These are phyloP conservation scores for Podospora pseudocomata DNA, from an alignment of 495 filamentous ascomycete genomes.

Conservation along the genomic window DNA sequence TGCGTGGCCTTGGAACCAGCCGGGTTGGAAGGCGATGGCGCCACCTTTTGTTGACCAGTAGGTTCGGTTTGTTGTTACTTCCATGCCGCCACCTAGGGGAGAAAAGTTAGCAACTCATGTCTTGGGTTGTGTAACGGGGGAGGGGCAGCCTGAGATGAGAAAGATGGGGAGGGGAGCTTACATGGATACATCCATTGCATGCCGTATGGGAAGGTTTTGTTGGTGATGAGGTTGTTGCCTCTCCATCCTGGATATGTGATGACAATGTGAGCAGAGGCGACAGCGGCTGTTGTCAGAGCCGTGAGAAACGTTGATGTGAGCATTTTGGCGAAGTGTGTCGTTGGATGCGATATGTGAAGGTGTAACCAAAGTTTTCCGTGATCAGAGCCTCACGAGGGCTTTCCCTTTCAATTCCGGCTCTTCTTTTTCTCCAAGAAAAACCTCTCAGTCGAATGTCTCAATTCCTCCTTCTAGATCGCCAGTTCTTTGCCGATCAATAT, in stretches of 20 bases:
- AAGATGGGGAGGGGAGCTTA: slow-evolving; percentile 45
- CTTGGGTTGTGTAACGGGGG: background rate
- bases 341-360: slow-evolving; percentile 7
- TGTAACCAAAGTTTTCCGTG: background rate
- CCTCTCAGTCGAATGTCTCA: slow-evolving; percentile 1
- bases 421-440: background rate
- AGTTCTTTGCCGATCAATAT: slow-evolving; percentile 21
- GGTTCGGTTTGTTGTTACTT: slow-evolving; percentile 75
- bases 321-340: slow-evolving; percentile 31
- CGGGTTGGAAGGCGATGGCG: slow-evolving; percentile 78
- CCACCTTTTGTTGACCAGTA: slow-evolving; percentile 88
- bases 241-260: slow-evolving; percentile 92
- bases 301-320: slow-evolving; percentile 49
- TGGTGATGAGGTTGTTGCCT: slow-evolving; percentile 86
- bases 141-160: background rate
- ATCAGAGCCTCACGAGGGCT: slow-evolving; percentile 4
- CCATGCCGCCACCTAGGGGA: slow-evolving; percentile 75
- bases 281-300: slow-evolving; percentile 41
- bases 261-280: slow-evolving; percentile 75
- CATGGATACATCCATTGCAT: slow-evolving; percentile 99
- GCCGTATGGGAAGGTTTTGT: slow-evolving; percentile 78
- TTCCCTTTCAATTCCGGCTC: background rate
- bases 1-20: slow-evolving; percentile 91
- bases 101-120: slow-evolving; percentile 18
- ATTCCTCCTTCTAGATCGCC: slow-evolving; percentile 19